phyloP scores from a whole-genome alignment of 2,329 filamentous ascomycete genomes.

The Dactylonectria macrodidyma region DNA sequence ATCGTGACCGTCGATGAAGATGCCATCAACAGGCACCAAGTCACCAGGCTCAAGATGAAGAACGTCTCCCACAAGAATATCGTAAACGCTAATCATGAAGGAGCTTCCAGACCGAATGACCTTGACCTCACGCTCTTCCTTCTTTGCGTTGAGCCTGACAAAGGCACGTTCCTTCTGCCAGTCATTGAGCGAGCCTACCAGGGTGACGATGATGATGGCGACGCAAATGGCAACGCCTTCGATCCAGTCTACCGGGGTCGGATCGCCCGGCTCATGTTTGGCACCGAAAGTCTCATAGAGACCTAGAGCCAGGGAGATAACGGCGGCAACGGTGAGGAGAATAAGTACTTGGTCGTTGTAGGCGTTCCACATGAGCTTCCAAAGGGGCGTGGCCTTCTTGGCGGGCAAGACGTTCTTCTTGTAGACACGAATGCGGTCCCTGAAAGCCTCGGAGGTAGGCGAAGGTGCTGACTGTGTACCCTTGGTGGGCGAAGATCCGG shows the following conservation, averaged over 20 bases:
- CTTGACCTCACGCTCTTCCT: constrained; percentile 75
- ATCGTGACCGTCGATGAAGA: constrained; percentile 70
- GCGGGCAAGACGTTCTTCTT: constrained; percentile 21
- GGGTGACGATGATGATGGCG: constrained; percentile 74
- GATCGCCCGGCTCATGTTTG: constrained; percentile 51
- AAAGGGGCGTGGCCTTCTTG: constrained; percentile 24
- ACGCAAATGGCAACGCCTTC: constrained; percentile 76
- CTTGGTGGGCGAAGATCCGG: not conserved
- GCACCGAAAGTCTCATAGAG: constrained; percentile 75
- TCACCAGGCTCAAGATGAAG: constrained; percentile 78
- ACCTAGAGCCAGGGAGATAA: constrained; percentile 75
- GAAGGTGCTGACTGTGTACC: not conserved
- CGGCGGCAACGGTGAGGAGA: constrained; percentile 74
- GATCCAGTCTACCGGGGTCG: constrained; percentile 70
- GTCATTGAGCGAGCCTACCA: constrained; percentile 74
- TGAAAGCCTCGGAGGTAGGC: not conserved
- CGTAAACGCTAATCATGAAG: constrained; percentile 72
- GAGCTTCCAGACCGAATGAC: constrained; percentile 76
- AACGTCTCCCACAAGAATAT: constrained; percentile 78
- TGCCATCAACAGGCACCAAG: constrained; percentile 77
- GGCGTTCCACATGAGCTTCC: constrained; percentile 24
- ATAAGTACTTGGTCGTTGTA: constrained; percentile 67
- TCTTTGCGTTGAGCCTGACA: constrained; percentile 71
- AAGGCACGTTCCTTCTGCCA: constrained; percentile 78
- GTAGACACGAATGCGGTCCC: constrained; percentile 14